A percentile compares a stretch with the other conserved stretches of the same genome.
These are phyloP conservation scores for Thermomucor indicae-seudaticae DNA, from an alignment of 371 early-diverging fungal genomes.

Conservation along the genomic window DNA sequence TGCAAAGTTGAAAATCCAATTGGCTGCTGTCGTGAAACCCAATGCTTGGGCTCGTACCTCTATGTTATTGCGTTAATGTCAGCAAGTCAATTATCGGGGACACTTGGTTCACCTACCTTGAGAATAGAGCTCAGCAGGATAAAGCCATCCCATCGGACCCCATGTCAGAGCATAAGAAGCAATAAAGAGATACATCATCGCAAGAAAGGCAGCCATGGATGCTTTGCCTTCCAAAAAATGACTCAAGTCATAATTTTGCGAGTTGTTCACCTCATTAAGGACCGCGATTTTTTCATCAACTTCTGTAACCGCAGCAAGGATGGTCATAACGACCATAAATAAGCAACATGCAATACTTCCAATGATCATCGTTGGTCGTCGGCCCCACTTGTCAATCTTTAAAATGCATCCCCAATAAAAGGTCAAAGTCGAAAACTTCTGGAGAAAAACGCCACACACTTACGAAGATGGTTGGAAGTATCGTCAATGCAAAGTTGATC, in stretches of 20 bases:
- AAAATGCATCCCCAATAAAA: too few relatives aligned
- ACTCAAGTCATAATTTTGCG: neutral
- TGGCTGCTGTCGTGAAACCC: conserved; percentile 82
- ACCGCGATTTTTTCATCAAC: conserved; percentile 22
- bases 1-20: conserved; percentile 83
- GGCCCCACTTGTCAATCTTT: conserved; percentile 70
- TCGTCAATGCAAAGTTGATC: conserved; percentile 64
- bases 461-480: conserved; percentile 76
- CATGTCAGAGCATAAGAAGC: conserved; percentile 80
- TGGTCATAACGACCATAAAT: conserved; percentile 45
- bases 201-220: conserved; percentile 48
- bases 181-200: conserved; percentile 70
- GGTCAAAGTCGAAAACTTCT: too few relatives aligned
- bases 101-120: conserved; percentile 28
- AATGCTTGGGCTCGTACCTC: conserved; percentile 80
- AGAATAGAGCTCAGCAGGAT: conserved; percentile 87
- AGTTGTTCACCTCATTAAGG: neutral
- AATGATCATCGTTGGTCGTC: conserved; percentile 47
- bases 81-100: neutral
- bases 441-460: too few relatives aligned
- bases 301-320: conserved; percentile 47
- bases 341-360: conserved; percentile 48
- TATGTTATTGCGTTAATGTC: conserved; percentile 5
- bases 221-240: conserved; percentile 17
- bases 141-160: conserved; percentile 94